A percentile compares a stretch with the other conserved stretches of the same genome.
Conservation (phyloP, 495 filamentous ascomycete species). For the Tuber melanosporum region DNA sequence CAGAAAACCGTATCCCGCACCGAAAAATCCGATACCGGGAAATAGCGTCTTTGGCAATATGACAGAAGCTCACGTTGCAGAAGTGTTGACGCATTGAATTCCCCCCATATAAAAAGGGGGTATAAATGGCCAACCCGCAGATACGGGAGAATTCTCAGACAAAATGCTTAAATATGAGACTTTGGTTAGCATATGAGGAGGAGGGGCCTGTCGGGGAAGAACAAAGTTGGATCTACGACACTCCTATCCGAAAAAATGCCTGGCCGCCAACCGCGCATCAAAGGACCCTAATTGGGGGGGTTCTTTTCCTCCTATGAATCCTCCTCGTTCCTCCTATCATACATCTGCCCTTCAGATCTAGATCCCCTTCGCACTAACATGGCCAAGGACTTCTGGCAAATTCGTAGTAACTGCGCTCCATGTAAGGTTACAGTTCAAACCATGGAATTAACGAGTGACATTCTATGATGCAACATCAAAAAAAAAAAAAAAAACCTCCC, state of each 20-base stretch:
- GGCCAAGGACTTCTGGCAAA: neutral
- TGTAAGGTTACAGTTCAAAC: neutral
- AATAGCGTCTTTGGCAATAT: neutral
- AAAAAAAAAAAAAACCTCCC: rapidly evolving
- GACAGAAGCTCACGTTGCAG: too few relatives aligned
- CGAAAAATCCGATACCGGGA: neutral
- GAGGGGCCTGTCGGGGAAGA: neutral
- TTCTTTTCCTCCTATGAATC: neutral
- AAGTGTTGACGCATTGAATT: neutral
- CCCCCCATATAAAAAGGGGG: neutral
- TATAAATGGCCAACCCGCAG: neutral
- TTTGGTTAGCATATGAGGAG: neutral
- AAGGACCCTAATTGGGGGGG: neutral
- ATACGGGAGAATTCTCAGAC: neutral
- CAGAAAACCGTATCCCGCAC: neutral
- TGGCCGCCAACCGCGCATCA: neutral
- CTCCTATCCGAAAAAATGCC: neutral
- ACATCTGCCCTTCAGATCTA: neutral
- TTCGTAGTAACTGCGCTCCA: neutral
- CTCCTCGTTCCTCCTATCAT: neutral
- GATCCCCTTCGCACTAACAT: neutral
- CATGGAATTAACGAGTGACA: neutral
- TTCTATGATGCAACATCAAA: neutral
- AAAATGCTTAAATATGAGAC: too few relatives aligned
- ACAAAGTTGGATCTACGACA: neutral